Evolutionary conservation across 331 rosid species (phyloP).

Genomic region (Erythrophleum ivorense): DNA sequence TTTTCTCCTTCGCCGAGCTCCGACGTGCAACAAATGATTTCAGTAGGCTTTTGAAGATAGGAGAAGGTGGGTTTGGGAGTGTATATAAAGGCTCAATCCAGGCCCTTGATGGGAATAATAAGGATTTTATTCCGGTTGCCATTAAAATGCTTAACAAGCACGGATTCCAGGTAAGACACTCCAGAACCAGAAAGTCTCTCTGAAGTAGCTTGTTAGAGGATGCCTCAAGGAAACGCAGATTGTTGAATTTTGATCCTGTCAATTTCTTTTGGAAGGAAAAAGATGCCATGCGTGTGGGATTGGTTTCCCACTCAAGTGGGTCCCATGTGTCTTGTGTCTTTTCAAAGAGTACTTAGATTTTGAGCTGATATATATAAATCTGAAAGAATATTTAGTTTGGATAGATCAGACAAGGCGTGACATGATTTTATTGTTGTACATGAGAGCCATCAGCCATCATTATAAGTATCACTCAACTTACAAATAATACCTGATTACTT

Average conservation of each 20-base stretch:
- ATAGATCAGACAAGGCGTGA: no score
- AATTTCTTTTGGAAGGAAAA: no score
- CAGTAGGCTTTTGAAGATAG: slow-evolving; percentile 57
- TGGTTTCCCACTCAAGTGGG: background rate
- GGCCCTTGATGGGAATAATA: slow-evolving; percentile 47
- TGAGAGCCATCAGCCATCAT: background rate
- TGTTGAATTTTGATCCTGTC: background rate
- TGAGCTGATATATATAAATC: background rate
- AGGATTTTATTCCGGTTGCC: slow-evolving; percentile 49
- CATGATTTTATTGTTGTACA: no score
- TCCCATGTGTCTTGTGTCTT: background rate
- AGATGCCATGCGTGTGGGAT: no score
- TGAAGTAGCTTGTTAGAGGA: background rate
- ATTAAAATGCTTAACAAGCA: slow-evolving; percentile 56
- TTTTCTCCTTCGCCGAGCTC: slow-evolving; percentile 55
- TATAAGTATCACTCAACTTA: background rate
- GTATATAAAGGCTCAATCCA: slow-evolving; percentile 62
- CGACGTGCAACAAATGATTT: slow-evolving; percentile 55
- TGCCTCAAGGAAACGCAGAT: background rate
- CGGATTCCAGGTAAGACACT: slow-evolving; percentile 59
- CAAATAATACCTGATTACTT: background rate
- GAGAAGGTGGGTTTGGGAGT: slow-evolving; percentile 75
- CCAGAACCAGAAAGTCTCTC: background rate
- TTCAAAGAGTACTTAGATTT: background rate
- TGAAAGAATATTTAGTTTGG: no score